A percentile compares a stretch with the other conserved stretches of the same genome.
These are phyloP conservation scores for Cercospora sp. DNA, from an alignment of 2,329 filamentous ascomycete species.

Conservation along the genomic window DNA sequence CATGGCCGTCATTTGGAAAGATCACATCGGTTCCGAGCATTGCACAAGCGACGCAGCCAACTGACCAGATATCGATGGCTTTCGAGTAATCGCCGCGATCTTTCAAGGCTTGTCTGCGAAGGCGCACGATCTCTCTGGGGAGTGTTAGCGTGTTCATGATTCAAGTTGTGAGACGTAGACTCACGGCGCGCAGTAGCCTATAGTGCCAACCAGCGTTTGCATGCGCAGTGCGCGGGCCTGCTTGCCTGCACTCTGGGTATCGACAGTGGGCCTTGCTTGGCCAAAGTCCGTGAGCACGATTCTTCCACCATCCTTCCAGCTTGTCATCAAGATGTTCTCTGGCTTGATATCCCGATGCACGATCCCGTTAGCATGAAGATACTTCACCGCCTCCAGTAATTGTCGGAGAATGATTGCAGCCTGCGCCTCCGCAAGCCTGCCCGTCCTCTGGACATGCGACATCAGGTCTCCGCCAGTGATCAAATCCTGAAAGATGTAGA, in stretches of 20 bases:
- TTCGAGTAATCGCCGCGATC: conserved; percentile 53
- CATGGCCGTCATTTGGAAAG: conserved; percentile 41
- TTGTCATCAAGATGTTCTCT: conserved; percentile 63
- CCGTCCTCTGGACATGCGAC: conserved; percentile 57
- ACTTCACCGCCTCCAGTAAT: conserved; percentile 58
- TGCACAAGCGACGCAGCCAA: conserved; percentile 56
- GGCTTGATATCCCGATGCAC: conserved; percentile 65
- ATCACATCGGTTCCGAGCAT: conserved; percentile 54
- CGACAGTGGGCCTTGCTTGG: conserved; percentile 48
- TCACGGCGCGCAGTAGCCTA: conserved; percentile 60
- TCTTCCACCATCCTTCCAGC: conserved; percentile 51
- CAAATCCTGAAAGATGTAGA: conserved; percentile 63
- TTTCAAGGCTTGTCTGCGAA: conserved; percentile 25
- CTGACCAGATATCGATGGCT: conserved; percentile 62
- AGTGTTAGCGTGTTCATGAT: conserved; percentile 1
- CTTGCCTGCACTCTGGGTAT: conserved; percentile 28
- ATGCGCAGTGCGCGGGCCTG: conserved; percentile 45
- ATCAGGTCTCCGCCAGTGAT: conserved; percentile 61
- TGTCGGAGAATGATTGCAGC: conserved; percentile 57
- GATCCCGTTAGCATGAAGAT: conserved; percentile 56
- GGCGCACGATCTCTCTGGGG: conserved; percentile 40
- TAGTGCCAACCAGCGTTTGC: conserved; percentile 56
- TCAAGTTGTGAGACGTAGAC: conserved; percentile 35
- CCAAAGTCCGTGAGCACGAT: conserved; percentile 64
- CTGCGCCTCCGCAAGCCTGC: conserved; percentile 51